Percentiles rank a stretch among this genome's conserved stretches.
Conservation (phyloP, 495 filamentous ascomycete species). For the Xylaria flabelliformis region DNA sequence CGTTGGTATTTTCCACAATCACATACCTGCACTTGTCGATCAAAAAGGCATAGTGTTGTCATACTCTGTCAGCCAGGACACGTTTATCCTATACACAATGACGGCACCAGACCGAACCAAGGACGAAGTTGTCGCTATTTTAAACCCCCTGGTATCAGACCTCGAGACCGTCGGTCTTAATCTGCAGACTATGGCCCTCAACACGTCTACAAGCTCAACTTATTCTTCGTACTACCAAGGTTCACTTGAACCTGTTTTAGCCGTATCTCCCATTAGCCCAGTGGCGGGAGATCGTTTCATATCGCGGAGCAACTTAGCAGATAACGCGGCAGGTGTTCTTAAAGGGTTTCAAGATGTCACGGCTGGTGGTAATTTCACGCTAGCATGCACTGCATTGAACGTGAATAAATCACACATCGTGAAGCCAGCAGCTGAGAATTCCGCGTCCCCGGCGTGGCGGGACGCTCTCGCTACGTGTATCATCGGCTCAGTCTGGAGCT, state of each 20-base stretch:
- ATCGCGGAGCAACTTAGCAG: neutral
- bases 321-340: neutral
- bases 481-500: neutral
- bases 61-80: neutral
- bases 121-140: neutral
- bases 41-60: neutral
- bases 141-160: neutral
- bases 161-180: neutral
- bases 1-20: slow-evolving; percentile 48
- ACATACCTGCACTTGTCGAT: slow-evolving; percentile 41
- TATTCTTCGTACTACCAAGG: neutral
- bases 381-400: neutral
- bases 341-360: neutral
- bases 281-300: slow-evolving; percentile 2
- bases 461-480: slow-evolving; percentile 12
- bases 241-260: neutral
- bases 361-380: neutral
- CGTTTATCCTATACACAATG: neutral
- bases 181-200: neutral
- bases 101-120: neutral
- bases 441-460: slow-evolving; percentile 50
- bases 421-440: slow-evolving; percentile 26
- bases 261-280: neutral
- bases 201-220: neutral
- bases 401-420: slow-evolving; percentile 3